Percentiles rank a stretch among this genome's conserved stretches.
These are phyloP conservation scores for Xylariaceae sp. DNA, from an alignment of 2,329 filamentous ascomycete genomes.

Conservation along the genomic window DNA sequence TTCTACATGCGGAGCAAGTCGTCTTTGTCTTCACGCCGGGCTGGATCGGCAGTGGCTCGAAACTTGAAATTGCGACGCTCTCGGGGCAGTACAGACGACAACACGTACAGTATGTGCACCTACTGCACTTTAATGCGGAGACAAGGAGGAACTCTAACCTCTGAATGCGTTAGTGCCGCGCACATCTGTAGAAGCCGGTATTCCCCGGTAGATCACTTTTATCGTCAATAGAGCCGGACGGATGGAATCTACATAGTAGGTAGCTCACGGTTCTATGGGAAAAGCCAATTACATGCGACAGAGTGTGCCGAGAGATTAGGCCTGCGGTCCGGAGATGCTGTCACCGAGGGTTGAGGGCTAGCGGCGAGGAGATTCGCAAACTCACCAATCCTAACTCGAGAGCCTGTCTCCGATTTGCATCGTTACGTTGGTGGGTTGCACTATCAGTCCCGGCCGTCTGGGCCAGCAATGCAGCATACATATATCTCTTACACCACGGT, in stretches of 20 bases:
- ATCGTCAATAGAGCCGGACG: background rate
- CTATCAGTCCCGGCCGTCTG: constrained; percentile 17
- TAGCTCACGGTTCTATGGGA: constrained; percentile 7
- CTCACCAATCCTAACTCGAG: background rate
- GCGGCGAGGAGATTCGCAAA: constrained; percentile 6
- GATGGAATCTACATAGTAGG: background rate
- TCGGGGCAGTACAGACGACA: constrained; percentile 5
- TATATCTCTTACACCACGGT: constrained; percentile 3
- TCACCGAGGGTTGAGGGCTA: background rate
- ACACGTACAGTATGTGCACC: background rate
- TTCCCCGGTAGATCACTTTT: constrained; percentile 3
- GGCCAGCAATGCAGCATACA: constrained; percentile 13
- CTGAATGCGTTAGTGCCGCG: background rate
- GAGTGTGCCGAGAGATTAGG: background rate
- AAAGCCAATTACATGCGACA: background rate
- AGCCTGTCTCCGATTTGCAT: background rate
- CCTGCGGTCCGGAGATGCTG: background rate
- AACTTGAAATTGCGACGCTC: background rate
- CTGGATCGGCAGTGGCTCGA: constrained; percentile 8
- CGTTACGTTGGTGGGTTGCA: constrained; percentile 12
- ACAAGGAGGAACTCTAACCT: background rate
- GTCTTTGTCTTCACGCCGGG: constrained; percentile 8
- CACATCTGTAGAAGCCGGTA: background rate
- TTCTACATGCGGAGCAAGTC: constrained; percentile 5
- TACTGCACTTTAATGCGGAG: constrained; percentile 3